Conservation (phyloP, 441 rosid genomes). For the Hura crepitans region DNA sequence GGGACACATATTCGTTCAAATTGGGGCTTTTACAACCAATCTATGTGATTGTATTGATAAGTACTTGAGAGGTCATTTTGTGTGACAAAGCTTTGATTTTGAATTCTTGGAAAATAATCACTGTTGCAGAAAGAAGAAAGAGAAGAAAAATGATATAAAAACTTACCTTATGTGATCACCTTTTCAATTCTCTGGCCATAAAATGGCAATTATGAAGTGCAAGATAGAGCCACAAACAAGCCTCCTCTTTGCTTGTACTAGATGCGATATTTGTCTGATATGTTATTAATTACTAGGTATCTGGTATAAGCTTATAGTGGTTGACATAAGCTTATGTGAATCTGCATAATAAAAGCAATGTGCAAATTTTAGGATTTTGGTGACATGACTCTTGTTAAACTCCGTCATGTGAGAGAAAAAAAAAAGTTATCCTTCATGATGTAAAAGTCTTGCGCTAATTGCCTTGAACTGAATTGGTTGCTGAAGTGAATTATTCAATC, state of each 20-base stretch:
- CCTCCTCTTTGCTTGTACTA: neutral
- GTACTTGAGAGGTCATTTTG: neutral
- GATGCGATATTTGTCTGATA: neutral
- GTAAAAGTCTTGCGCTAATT: neutral
- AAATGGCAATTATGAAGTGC: neutral
- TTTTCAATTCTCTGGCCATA: neutral
- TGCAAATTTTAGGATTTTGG: neutral
- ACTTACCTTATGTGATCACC: neutral
- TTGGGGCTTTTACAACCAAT: neutral
- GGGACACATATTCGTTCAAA: neutral
- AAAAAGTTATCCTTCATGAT: neutral
- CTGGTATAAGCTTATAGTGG: neutral
- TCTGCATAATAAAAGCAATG: too few species aligned
- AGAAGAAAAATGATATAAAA: neutral
- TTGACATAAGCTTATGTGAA: too few species aligned
- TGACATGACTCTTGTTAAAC: neutral
- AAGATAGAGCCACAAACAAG: neutral
- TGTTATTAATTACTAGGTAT: neutral
- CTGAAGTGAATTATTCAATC: neutral
- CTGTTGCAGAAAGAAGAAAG: neutral
- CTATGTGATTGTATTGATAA: neutral
- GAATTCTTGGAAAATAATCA: neutral
- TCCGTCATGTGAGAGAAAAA: neutral
- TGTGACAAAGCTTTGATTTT: neutral
- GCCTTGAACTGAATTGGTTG: neutral